These are phyloP conservation scores for Ehretia macrophylla DNA, from an alignment of 257 asterid species.

Conservation along the genomic window DNA sequence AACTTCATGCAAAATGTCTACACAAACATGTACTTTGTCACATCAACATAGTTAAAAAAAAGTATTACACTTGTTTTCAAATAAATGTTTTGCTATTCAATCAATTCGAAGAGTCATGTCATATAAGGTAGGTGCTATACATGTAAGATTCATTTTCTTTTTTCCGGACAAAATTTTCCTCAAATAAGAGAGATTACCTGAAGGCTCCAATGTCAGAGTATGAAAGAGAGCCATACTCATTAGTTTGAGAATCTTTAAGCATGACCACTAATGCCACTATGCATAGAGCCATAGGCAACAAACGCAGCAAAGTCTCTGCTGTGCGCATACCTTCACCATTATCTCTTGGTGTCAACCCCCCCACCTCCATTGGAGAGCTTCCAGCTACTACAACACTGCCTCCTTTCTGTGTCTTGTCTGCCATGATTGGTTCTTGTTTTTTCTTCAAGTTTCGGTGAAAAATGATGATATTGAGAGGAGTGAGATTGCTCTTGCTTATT, in stretches of 20 bases:
- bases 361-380: slow-evolving; percentile 27
- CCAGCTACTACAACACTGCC: slow-evolving; percentile 7
- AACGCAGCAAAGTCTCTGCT: slow-evolving; percentile 75
- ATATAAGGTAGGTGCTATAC: no score
- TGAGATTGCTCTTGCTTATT: slow-evolving; percentile 22
- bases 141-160: no score
- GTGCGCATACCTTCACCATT: slow-evolving; percentile 49
- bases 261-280: slow-evolving; percentile 70
- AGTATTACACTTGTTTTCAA: no score
- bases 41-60: no score
- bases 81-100: no score
- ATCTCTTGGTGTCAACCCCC: slow-evolving; percentile 10
- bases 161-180: no score
- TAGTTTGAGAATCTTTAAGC: slow-evolving; percentile 75
- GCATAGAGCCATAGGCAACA: slow-evolving; percentile 65
- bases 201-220: slow-evolving; percentile 82
- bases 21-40: no score
- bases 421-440: slow-evolving; percentile 5
- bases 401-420: slow-evolving; percentile 26
- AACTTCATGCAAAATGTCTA: no score
- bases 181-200: no score
- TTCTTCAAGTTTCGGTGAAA: neutral
- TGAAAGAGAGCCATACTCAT: slow-evolving; percentile 63
- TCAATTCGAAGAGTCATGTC: no score
- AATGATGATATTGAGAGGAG: neutral